These are phyloP conservation scores for Crassisporium funariophilum DNA, from an alignment of 768 basidiomycete genomes.

Conservation along the genomic window DNA sequence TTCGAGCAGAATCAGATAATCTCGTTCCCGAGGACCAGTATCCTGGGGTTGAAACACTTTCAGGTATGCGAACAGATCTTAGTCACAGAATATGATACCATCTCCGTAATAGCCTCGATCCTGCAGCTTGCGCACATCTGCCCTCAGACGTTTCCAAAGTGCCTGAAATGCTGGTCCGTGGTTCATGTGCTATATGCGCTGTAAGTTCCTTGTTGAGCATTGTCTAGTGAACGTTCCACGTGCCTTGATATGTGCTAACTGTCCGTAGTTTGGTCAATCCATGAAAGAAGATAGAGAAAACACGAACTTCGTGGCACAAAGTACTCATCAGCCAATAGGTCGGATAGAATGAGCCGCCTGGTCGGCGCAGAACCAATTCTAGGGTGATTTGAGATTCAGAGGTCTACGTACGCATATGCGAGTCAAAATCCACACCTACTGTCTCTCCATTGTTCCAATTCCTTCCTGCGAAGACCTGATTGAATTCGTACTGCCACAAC, in stretches of 20 bases:
- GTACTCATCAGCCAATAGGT: constrained; percentile 73
- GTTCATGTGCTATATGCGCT: constrained; percentile 65
- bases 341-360: constrained; percentile 61
- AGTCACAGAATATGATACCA: constrained; percentile 41
- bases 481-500: constrained; percentile 71
- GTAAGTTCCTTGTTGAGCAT: neutral
- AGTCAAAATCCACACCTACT: constrained; percentile 48
- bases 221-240: neutral
- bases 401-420: neutral
- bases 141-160: constrained; percentile 66
- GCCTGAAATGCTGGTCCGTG: constrained; percentile 78
- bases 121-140: constrained; percentile 72
- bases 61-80: neutral
- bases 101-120: constrained; percentile 81
- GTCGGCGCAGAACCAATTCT: constrained; percentile 77
- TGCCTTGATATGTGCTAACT: constrained; percentile 87
- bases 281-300: constrained; percentile 2
- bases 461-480: constrained; percentile 75
- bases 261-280: constrained; percentile 13
- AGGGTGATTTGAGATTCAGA: neutral
- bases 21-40: constrained; percentile 82
- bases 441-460: constrained; percentile 88
- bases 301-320: constrained; percentile 78
- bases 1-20: constrained; percentile 61
- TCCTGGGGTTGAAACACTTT: constrained; percentile 44